Conservation (phyloP, 441 rosid genomes). For the Jatropha podagrica region DNA sequence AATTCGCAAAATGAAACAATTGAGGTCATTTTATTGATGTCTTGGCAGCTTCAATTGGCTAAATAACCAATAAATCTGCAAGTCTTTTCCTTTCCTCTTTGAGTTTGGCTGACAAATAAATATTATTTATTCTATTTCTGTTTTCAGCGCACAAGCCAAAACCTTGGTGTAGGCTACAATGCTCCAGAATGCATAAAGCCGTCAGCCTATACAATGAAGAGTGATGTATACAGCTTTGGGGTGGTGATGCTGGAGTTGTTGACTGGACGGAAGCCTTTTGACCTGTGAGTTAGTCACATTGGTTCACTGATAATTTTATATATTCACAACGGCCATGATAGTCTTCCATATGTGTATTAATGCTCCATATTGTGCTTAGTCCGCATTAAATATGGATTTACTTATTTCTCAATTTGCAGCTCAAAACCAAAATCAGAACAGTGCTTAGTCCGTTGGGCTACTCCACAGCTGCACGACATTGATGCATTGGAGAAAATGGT, state of each 20-base stretch:
- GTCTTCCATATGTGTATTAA: not conserved
- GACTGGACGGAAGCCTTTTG: slow-evolving; percentile 85
- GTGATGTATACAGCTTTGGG: slow-evolving; percentile 92
- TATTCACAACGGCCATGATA: not conserved
- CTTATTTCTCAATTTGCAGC: slow-evolving; percentile 32
- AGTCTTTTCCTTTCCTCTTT: not conserved
- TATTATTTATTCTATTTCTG: not conserved
- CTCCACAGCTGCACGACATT: slow-evolving; percentile 69
- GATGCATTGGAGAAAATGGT: slow-evolving; percentile 74
- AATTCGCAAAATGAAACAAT: too few relatives aligned
- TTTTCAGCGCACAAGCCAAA: slow-evolving; percentile 75
- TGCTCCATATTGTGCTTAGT: not conserved
- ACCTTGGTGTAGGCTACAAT: slow-evolving; percentile 88
- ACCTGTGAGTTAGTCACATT: slow-evolving; percentile 31
- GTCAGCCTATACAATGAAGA: slow-evolving; percentile 77
- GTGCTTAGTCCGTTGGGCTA: slow-evolving; percentile 83
- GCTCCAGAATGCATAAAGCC: slow-evolving; percentile 88
- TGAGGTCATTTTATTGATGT: not conserved
- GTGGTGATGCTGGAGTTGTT: slow-evolving; percentile 92
- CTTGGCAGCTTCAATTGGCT: too few relatives aligned
- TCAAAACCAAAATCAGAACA: slow-evolving; percentile 71
- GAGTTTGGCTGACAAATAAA: not conserved
- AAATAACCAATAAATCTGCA: not conserved
- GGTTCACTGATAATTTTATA: not conserved
- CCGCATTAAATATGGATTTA: too few relatives aligned